Evolutionary conservation across 768 basidiomycete genomes (phyloP), one percentile per base, ranked within the genome.

Genomic region (Dacryopinax primogenitus): DNA sequence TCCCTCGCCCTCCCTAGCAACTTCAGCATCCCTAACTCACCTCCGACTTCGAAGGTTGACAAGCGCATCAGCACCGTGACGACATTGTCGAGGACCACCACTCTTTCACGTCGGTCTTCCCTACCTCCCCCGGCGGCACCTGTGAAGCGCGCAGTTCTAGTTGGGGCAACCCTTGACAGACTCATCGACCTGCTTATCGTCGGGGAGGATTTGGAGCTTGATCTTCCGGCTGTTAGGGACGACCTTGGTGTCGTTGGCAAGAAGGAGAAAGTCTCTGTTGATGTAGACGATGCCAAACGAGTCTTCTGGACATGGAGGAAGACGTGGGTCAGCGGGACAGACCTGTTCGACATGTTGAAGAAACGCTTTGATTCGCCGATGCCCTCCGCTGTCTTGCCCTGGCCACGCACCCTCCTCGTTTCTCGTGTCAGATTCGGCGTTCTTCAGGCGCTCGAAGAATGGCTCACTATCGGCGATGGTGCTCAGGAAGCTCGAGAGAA

Each of bases 221-320:
- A 63, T 39, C n/a, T 33, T 47, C 33, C 62, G 62, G 62, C 63
- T 33, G 66, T 66, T 23, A 66, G 51, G 36, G 66, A 66, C 47
- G 66, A 66, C n/a, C 45, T 47, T 9, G 45, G 13, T 26, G 23
- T 47, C 45, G 45, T 47, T 23, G 45, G 45, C 13, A 47, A 21
- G 45, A 47, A 47, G 23, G 45, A 83, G 61, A 85, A 85, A 33
- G 83, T 92, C 2, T 86, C 86, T 0, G 88, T 90, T 0, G 86
- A 87, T 0, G 86, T 90, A 2, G 84, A 90, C 0, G 90, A 92
- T 68, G 90, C 92, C 71, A 91, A 90, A 69, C 90, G 90, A 0
- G 88, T 34, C 18, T 36, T 44, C 13, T 34, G 1, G 33, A 26
- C 7, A 37, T 18, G 33, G 6, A 4, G 1, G 12, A 45, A 37